Conservation (phyloP, 2,329 filamentous ascomycete genomes). For the Aaosphaeria arxii region DNA sequence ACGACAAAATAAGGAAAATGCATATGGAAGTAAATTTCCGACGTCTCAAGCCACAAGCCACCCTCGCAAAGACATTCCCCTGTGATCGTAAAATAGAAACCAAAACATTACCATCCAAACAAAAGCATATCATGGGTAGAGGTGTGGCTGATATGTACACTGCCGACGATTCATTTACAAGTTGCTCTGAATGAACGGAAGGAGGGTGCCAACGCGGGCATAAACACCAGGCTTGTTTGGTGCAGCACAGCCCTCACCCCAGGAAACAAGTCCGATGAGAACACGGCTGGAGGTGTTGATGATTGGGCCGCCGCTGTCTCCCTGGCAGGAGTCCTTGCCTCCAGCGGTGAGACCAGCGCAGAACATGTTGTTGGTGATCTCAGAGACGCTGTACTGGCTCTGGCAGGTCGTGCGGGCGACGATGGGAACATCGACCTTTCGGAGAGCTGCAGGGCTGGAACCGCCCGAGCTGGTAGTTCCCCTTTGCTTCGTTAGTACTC, state of each 20-base stretch:
- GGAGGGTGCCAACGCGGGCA: background rate
- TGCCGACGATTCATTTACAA: background rate
- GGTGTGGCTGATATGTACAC: no score
- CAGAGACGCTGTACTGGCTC: background rate
- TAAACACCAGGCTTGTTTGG: constrained; percentile 2
- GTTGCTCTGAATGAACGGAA: constrained; percentile 1
- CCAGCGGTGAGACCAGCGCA: constrained; percentile 3
- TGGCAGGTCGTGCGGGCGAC: constrained; percentile 3
- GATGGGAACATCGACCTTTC: constrained; percentile 5
- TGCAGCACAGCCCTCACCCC: constrained; percentile 4
- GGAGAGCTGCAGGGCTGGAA: background rate
- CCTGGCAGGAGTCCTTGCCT: constrained; percentile 6
- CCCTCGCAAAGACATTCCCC: no score
- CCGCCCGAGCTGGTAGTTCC: constrained; percentile 1
- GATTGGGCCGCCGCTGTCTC: constrained; percentile 6
- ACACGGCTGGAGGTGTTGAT: background rate
- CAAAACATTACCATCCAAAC: no score
- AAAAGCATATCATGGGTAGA: no score
- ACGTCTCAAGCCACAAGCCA: no score
- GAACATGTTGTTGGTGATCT: constrained; percentile 2
- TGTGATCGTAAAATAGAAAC: no score
- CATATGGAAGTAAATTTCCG: no score
- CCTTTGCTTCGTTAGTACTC: background rate
- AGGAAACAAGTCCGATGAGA: constrained; percentile 3
- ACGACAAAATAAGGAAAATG: no score